Conservation (phyloP, 768 basidiomycete species). For the Agrocybe chaxingu region DNA sequence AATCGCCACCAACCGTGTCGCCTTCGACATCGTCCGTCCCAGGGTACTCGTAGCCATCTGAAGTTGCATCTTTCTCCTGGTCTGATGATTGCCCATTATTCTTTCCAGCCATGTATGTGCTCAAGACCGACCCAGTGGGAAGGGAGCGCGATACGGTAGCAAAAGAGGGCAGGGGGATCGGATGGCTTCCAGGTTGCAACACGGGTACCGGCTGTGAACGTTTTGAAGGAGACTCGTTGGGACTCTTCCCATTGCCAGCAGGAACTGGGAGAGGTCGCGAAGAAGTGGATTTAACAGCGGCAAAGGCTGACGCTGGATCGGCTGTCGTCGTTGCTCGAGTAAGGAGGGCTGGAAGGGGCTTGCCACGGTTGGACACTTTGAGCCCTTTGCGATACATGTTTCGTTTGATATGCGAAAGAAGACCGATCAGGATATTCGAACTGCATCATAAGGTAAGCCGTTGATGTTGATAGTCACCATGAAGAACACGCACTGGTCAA, state of each 20-base stretch:
- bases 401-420: conserved; percentile 66
- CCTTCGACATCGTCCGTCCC: conserved; percentile 10
- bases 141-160: conserved; percentile 31
- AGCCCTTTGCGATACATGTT: conserved; percentile 12
- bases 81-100: background rate
- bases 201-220: conserved; percentile 3
- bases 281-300: conserved; percentile 16
- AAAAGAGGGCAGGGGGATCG: conserved; percentile 38
- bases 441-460: conserved; percentile 42
- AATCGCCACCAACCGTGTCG: conserved; percentile 10
- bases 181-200: conserved; percentile 12
- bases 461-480: conserved; percentile 5
- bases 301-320: conserved; percentile 15
- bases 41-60: conserved; percentile 21
- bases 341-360: conserved; percentile 14
- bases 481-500: conserved; percentile 51
- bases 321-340: conserved; percentile 10
- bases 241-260: conserved; percentile 2
- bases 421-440: conserved; percentile 85
- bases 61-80: conserved; percentile 15
- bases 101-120: conserved; percentile 10
- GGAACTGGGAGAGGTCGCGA: conserved; percentile 19
- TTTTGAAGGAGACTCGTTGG: conserved; percentile 2
- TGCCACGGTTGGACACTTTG: conserved; percentile 4
- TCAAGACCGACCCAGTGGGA: conserved; percentile 19